Evolutionary conservation across 2,329 filamentous ascomycete genomes (phyloP).

Genomic region (Cytospora chrysosperma): DNA sequence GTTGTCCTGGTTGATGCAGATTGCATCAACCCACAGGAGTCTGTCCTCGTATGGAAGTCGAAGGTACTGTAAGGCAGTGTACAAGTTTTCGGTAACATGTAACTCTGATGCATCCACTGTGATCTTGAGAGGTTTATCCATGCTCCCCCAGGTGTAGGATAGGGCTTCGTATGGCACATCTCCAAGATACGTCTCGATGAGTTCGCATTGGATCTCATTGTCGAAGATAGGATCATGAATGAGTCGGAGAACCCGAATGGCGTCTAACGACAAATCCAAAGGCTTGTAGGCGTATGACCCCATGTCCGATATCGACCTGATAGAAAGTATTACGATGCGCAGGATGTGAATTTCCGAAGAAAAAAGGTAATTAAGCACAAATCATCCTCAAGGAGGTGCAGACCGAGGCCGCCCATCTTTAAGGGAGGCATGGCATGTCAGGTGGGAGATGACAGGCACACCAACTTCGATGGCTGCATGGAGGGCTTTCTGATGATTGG

Average conservation of each 20-base stretch:
- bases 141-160: conserved; percentile 11
- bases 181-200: neutral
- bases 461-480: neutral
- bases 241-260: conserved; percentile 8
- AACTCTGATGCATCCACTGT: neutral
- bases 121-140: neutral
- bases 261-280: neutral
- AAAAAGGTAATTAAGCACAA: neutral
- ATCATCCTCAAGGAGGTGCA: neutral
- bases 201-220: neutral
- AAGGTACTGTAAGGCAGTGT: neutral
- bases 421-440: neutral
- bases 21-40: conserved; percentile 11
- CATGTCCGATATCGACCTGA: neutral
- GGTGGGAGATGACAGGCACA: neutral
- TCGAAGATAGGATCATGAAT: neutral
- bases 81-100: conserved; percentile 1
- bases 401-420: neutral
- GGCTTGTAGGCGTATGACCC: neutral
- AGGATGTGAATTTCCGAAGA: neutral
- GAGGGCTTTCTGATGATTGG: neutral
- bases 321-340: neutral
- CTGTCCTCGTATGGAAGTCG: conserved; percentile 1
- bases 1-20: conserved; percentile 21
- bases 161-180: conserved; percentile 8